phyloP scores from a whole-genome alignment of 2,329 filamentous ascomycete species.

The Xylaria sp. region DNA sequence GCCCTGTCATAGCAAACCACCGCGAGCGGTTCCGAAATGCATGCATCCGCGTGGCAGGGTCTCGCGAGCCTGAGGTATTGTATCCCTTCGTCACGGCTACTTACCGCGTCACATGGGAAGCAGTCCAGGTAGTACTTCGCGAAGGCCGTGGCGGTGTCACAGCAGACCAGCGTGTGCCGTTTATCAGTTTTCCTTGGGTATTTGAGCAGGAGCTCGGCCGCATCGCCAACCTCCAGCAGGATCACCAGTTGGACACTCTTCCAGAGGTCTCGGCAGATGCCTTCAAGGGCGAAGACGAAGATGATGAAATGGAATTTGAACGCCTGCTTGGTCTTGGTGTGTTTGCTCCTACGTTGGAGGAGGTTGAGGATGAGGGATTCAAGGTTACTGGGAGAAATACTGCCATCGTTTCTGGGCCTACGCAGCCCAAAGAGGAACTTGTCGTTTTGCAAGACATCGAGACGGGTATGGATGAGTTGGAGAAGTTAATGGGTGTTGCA shows the following conservation, averaged over 20 bases:
- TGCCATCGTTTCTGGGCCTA: background rate
- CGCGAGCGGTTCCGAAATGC: constrained; percentile 74
- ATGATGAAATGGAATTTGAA: constrained; percentile 39
- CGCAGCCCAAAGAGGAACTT: constrained; percentile 54
- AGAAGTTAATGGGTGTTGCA: constrained; percentile 16
- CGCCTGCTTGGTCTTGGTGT: constrained; percentile 36
- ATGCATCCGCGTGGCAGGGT: constrained; percentile 73
- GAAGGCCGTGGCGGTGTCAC: constrained; percentile 53
- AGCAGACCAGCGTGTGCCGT: constrained; percentile 68
- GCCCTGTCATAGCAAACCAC: constrained; percentile 71
- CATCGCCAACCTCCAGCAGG: constrained; percentile 66
- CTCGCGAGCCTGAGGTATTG: constrained; percentile 65
- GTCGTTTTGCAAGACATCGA: constrained; percentile 45
- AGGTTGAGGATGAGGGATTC: constrained; percentile 57
- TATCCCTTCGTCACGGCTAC: constrained; percentile 84
- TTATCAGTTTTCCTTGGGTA: constrained; percentile 96
- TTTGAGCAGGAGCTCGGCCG: constrained; percentile 77
- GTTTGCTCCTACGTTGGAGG: constrained; percentile 38
- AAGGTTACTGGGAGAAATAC: background rate
- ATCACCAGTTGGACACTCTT: constrained; percentile 37
- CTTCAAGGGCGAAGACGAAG: constrained; percentile 22
- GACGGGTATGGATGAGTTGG: constrained; percentile 51
- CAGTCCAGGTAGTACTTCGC: constrained; percentile 69
- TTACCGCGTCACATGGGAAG: constrained; percentile 82
- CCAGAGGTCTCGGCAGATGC: constrained; percentile 33